These are phyloP conservation scores for Ormosia semicastrata DNA, from an alignment of 306 rosid species.

Conservation along the genomic window DNA sequence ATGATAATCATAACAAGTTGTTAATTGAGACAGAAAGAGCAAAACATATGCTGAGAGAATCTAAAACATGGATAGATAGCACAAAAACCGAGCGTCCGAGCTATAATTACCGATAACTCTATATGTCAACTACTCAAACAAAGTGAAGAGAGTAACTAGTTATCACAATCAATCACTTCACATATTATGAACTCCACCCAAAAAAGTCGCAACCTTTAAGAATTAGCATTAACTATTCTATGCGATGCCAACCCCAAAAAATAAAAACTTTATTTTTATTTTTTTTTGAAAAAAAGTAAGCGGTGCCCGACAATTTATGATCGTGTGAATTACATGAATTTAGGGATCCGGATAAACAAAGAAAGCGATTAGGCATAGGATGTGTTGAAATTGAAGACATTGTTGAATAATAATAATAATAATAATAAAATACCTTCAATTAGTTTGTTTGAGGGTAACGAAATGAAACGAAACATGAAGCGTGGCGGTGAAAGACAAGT, in stretches of 20 bases:
- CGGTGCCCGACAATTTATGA: not conserved
- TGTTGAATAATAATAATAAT: not conserved
- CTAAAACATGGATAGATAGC: not conserved
- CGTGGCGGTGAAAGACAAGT: not conserved
- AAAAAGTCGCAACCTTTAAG: not conserved
- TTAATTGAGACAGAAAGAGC: not conserved
- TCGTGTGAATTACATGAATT: not conserved
- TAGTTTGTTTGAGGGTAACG: not conserved
- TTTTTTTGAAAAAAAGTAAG: not conserved
- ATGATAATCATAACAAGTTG: not conserved
- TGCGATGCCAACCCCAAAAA: not conserved
- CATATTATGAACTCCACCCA: not conserved
- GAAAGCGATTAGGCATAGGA: not conserved
- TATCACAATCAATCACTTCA: constrained; percentile 13
- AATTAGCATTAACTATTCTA: not conserved
- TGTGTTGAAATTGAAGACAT: not conserved
- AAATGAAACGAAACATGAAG: not conserved
- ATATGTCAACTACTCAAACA: not conserved
- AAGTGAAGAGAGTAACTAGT: not conserved
- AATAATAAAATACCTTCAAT: not conserved
- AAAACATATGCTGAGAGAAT: not conserved
- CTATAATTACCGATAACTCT: not conserved
- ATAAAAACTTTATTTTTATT: not conserved
- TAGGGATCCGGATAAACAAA: not conserved
- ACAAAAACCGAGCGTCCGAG: not conserved